Conservation (phyloP, 805 yeast genomes). For the Zygotorulaspora florentina region DNA sequence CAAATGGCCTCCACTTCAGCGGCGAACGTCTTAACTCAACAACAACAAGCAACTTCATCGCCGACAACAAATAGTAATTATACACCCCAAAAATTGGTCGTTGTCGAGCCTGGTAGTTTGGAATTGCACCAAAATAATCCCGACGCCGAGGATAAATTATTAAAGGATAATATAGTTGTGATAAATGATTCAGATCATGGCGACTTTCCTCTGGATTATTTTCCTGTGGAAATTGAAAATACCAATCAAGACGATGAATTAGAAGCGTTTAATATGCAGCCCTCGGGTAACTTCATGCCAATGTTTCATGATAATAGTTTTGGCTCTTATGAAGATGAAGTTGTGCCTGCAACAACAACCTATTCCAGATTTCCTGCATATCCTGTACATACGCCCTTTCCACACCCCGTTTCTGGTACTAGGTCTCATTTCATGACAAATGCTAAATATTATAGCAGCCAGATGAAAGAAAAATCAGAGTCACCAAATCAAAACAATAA, state of each 20-base stretch:
- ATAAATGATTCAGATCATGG: slow-evolving; percentile 42
- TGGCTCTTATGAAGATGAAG: slow-evolving; percentile 14
- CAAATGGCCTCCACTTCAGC: slow-evolving; percentile 8
- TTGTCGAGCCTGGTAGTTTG: slow-evolving; percentile 14
- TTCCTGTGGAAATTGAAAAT: slow-evolving; percentile 43
- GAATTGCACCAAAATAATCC: slow-evolving; percentile 8
- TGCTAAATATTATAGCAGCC: slow-evolving; percentile 23
- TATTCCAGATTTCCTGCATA: slow-evolving; percentile 13
- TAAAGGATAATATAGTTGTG: slow-evolving; percentile 8
- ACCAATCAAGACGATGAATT: slow-evolving; percentile 23
- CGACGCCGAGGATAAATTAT: not conserved
- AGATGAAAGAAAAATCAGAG: slow-evolving; percentile 8
- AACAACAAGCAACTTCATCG: slow-evolving; percentile 6
- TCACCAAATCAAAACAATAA: slow-evolving; percentile 10
- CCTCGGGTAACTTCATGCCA: slow-evolving; percentile 7
- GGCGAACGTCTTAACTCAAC: not conserved
- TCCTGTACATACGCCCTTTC: slow-evolving; percentile 16
- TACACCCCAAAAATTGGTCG: slow-evolving; percentile 20
- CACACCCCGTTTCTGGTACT: slow-evolving; percentile 21
- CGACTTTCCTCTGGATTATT: slow-evolving; percentile 69
- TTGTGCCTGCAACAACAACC: slow-evolving; percentile 15
- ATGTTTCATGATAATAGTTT: slow-evolving; percentile 8
- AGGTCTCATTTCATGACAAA: slow-evolving; percentile 25
- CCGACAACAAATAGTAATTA: slow-evolving; percentile 9
- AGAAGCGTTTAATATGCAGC: slow-evolving; percentile 10